Evolutionary conservation across 768 basidiomycete species (phyloP).

Genomic region (Suillus plorans): DNA sequence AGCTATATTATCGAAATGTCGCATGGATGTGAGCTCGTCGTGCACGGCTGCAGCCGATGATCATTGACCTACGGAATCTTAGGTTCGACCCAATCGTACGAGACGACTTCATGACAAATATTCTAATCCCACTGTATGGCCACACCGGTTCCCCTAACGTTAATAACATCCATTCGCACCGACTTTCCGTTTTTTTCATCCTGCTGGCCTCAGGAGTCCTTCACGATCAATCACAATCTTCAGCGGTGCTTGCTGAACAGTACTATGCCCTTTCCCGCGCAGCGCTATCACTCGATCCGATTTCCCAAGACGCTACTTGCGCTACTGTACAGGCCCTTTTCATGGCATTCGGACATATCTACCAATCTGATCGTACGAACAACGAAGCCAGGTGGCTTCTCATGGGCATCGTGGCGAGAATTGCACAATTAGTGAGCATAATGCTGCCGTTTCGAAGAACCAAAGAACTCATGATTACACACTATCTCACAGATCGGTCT

Average conservation of each 20-base stretch:
- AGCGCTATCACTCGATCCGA: constrained; percentile 44
- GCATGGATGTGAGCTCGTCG: constrained; percentile 47
- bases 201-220: constrained; percentile 47
- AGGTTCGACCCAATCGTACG: constrained; percentile 49
- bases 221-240: constrained; percentile 39
- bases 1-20: constrained; percentile 43
- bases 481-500: constrained; percentile 45
- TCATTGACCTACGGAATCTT: not conserved
- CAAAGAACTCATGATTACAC: constrained; percentile 8
- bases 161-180: constrained; percentile 42
- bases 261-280: constrained; percentile 51
- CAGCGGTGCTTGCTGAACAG: constrained; percentile 33
- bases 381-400: constrained; percentile 51
- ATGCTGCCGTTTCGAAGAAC: not conserved
- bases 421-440: constrained; percentile 44
- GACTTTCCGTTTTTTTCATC: constrained; percentile 53
- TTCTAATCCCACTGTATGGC: constrained; percentile 46
- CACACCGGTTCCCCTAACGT: constrained; percentile 29
- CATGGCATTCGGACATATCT: constrained; percentile 41
- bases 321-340: constrained; percentile 50
- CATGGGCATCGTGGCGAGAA: constrained; percentile 41
- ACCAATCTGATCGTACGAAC: constrained; percentile 40
- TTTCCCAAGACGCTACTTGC: constrained; percentile 43
- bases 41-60: constrained; percentile 2
- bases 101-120: constrained; percentile 39